Percentiles rank a stretch among this genome's conserved stretches.
Conservation (phyloP, 1,139 yeast species). For the Scheffersomyces insectosa region DNA sequence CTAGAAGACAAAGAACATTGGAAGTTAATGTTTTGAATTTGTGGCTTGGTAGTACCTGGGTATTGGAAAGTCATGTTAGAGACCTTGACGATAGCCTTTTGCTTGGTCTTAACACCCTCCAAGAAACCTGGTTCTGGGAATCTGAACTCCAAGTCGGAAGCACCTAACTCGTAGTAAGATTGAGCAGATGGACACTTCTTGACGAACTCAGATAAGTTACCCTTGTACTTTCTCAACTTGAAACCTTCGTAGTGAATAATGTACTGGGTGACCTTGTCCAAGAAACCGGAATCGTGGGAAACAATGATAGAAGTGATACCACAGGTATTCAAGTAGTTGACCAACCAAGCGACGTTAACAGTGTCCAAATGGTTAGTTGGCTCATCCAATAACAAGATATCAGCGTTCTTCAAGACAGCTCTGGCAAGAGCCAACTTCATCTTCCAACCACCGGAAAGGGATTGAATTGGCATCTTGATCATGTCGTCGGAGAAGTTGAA, state of each 20-base stretch:
- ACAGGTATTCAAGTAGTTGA: slow-evolving; percentile 97
- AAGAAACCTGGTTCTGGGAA: slow-evolving; percentile 99
- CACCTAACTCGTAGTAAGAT: slow-evolving; percentile 98
- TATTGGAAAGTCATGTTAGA: slow-evolving; percentile 97
- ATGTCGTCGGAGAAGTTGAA: slow-evolving; percentile 91
- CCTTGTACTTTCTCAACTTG: slow-evolving; percentile 99
- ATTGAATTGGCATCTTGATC: slow-evolving; percentile 89
- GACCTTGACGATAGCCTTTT: slow-evolving; percentile 98
- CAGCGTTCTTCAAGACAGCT: slow-evolving; percentile 98
- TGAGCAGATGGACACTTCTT: slow-evolving; percentile 98
- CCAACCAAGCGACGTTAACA: slow-evolving; percentile 98
- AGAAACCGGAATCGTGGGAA: slow-evolving; percentile 99
- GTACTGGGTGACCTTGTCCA: slow-evolving; percentile 96
- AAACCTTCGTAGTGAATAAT: slow-evolving; percentile 99
- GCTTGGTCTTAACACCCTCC: slow-evolving; percentile 99
- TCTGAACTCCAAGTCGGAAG: slow-evolving; percentile 90
- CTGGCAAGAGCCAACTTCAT: slow-evolving; percentile 99
- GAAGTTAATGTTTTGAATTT: slow-evolving; percentile 86
- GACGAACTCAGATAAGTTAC: slow-evolving; percentile 98
- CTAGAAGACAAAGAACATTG: slow-evolving; percentile 98
- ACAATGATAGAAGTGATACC: slow-evolving; percentile 97
- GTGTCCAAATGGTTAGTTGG: slow-evolving; percentile 99
- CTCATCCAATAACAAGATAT: slow-evolving; percentile 96
- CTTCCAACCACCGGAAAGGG: slow-evolving; percentile 99
- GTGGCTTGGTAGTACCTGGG: slow-evolving; percentile 98